phyloP scores from a whole-genome alignment of 169 alveolate species.

The Eimeria tenella region DNA sequence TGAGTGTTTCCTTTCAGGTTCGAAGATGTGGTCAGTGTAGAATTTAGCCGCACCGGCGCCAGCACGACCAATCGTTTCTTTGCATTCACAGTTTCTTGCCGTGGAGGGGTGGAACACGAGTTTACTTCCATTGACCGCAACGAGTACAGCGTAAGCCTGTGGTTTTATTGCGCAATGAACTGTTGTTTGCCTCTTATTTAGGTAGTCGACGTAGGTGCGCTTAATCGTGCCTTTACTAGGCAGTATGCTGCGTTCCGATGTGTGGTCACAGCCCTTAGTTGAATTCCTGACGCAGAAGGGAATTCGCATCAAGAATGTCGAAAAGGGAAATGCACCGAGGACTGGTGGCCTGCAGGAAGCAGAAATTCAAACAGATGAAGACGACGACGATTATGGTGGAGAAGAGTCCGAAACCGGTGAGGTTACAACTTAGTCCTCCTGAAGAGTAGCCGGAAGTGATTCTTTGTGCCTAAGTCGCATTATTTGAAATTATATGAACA shows the following conservation, averaged over 20 bases:
- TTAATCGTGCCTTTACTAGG: background rate
- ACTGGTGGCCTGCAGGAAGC: conserved; percentile 73
- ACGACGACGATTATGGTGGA: conserved; percentile 76
- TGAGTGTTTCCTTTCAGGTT: conserved; percentile 78
- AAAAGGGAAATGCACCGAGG: conserved; percentile 39
- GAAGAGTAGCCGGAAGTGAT: no score
- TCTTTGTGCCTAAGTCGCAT: no score
- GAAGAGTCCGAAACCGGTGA: conserved; percentile 76
- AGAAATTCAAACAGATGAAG: conserved; percentile 75
- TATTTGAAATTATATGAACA: background rate
- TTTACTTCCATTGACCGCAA: conserved; percentile 96
- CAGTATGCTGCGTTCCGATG: background rate
- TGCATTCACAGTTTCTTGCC: conserved; percentile 93
- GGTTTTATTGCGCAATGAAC: no score
- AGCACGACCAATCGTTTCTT: conserved; percentile 95
- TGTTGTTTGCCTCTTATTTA: background rate
- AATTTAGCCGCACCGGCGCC: conserved; percentile 95
- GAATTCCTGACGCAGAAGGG: conserved; percentile 69
- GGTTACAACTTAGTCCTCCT: no score
- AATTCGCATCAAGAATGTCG: conserved; percentile 75
- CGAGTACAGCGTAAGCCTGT: conserved; percentile 86
- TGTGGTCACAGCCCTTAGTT: conserved; percentile 69
- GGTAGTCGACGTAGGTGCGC: background rate
- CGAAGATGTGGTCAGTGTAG: conserved; percentile 95
- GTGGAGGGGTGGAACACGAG: conserved; percentile 93